phyloP scores from a whole-genome alignment of 2,329 filamentous ascomycete genomes.

The Gremmenia infestans region DNA sequence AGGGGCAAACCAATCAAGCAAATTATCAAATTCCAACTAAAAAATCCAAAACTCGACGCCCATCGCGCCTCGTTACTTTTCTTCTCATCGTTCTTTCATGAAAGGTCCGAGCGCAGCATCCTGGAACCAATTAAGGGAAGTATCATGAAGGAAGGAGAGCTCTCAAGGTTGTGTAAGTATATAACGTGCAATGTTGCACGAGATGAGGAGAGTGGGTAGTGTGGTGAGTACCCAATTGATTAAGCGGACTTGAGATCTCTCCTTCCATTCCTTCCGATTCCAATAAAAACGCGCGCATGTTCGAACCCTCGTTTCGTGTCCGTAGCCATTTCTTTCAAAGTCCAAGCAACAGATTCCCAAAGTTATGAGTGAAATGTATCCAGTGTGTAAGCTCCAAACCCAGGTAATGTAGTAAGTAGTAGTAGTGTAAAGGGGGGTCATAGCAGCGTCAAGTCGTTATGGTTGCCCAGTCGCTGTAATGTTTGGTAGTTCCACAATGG shows the following conservation, averaged over 20 bases:
- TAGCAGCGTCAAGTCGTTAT: conserved; percentile 31
- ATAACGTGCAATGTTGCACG: background rate
- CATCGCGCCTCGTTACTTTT: conserved; percentile 3
- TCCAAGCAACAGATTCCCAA: background rate
- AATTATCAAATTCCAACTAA: no score
- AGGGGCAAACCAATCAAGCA: no score
- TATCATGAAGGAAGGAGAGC: background rate
- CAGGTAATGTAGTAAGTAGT: background rate
- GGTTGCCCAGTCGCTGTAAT: conserved; percentile 33
- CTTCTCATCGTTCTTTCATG: conserved; percentile 4
- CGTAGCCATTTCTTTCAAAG: background rate
- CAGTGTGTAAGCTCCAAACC: background rate
- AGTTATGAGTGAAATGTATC: background rate
- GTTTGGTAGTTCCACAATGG: conserved; percentile 15
- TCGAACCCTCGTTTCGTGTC: background rate
- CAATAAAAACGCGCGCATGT: background rate
- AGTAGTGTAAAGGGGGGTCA: conserved; percentile 21
- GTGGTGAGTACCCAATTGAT: background rate
- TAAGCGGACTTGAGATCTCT: background rate
- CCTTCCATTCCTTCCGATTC: background rate
- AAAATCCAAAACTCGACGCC: background rate
- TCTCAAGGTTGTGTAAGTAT: background rate
- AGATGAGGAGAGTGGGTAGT: background rate
- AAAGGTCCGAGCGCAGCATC: background rate
- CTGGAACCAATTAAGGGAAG: conserved; percentile 4